Evolutionary conservation across 352 stramenopile genomes (phyloP).

Genomic region (Heterotrichella gracilis): DNA sequence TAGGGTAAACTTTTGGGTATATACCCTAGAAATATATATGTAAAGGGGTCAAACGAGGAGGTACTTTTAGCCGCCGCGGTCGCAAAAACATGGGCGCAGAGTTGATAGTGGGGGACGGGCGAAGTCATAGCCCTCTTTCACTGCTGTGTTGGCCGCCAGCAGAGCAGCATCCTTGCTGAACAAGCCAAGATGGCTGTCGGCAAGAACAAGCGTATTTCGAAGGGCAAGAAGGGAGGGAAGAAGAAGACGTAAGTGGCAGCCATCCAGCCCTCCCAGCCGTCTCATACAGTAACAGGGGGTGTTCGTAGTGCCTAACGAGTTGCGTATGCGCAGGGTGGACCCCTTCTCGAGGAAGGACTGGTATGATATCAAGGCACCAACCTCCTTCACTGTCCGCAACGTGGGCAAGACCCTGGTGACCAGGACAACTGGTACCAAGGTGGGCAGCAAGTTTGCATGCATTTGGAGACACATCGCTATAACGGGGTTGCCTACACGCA

Average conservation of each 20-base stretch:
- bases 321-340: constrained; percentile 33
- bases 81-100: too few species aligned
- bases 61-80: too few species aligned
- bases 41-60: too few species aligned
- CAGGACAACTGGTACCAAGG: constrained; percentile 53
- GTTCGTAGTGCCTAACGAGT: not conserved
- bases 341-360: constrained; percentile 89
- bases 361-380: constrained; percentile 86
- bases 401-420: constrained; percentile 94
- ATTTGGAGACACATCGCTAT: not conserved
- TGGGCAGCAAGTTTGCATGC: not conserved
- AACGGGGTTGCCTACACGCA: not conserved
- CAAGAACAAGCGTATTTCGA: constrained; percentile 21
- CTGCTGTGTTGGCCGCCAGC: too few species aligned
- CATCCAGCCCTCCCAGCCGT: not conserved
- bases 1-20: too few species aligned
- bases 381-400: constrained; percentile 80
- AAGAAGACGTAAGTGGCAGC: constrained; percentile 16
- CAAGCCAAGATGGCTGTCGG: constrained; percentile 18
- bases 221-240: constrained; percentile 19
- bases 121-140: too few species aligned
- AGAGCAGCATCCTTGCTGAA: not conserved
- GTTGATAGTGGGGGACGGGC: too few species aligned
- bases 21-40: too few species aligned
- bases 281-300: not conserved